Evolutionary conservation across 331 rosid species (phyloP).

Genomic region (Quercus lobata): DNA sequence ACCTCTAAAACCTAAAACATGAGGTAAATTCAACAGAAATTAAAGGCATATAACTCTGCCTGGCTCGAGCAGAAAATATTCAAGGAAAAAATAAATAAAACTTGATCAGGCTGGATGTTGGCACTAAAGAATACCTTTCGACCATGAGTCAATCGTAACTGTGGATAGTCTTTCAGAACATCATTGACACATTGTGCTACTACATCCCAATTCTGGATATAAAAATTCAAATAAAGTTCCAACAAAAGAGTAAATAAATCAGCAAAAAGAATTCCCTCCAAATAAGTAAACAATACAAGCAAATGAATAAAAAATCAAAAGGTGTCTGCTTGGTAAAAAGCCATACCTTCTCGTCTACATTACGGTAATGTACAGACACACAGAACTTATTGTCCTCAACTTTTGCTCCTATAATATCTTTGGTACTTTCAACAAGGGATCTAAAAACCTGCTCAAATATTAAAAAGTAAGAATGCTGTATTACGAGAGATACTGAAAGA

Average conservation of each 20-base stretch:
- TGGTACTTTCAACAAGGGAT: conserved; percentile 57
- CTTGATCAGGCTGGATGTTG: background rate
- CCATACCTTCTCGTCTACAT: conserved; percentile 81
- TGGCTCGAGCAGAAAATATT: background rate
- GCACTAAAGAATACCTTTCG: conserved; percentile 66
- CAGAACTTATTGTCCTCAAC: conserved; percentile 92
- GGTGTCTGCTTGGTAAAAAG: background rate
- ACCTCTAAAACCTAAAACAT: conserved; percentile 84
- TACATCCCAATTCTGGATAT: conserved; percentile 57
- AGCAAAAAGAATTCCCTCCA: background rate
- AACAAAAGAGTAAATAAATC: background rate
- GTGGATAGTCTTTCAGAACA: conserved; percentile 63
- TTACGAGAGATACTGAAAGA: conserved; percentile 11
- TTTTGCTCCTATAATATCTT: conserved; percentile 70
- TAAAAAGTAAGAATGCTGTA: conserved; percentile 4
- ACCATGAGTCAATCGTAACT: conserved; percentile 70
- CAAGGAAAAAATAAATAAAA: background rate
- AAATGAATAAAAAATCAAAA: background rate
- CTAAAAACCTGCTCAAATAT: conserved; percentile 53
- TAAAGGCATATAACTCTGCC: background rate
- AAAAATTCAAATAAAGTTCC: conserved; percentile 3
- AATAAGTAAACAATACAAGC: background rate
- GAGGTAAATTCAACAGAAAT: background rate
- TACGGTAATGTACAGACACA: conserved; percentile 95
- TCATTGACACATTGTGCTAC: conserved; percentile 64